Evolutionary conservation across 805 yeast species (phyloP).

Genomic region (Candida ficus): DNA sequence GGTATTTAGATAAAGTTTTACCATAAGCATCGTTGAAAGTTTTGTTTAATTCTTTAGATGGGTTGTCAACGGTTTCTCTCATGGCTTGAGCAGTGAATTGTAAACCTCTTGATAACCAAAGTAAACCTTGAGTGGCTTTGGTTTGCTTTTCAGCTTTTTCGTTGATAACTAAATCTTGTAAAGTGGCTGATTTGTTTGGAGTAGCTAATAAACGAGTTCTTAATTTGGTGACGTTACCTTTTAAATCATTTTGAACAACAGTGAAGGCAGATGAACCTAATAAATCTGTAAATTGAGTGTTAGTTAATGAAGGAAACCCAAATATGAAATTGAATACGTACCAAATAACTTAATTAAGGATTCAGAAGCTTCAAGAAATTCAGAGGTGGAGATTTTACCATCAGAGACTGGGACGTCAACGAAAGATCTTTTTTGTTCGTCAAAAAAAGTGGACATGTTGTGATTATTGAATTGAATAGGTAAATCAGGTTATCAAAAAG

Average conservation of each 20-base stretch:
- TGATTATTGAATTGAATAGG: not conserved
- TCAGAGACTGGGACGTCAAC: slow-evolving; percentile 65
- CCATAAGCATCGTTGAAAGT: slow-evolving; percentile 82
- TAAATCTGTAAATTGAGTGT: slow-evolving; percentile 36
- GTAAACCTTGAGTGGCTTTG: slow-evolving; percentile 84
- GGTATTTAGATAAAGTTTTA: slow-evolving; percentile 77
- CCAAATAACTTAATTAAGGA: slow-evolving; percentile 78
- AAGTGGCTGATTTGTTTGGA: slow-evolving; percentile 59
- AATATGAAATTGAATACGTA: slow-evolving; percentile 22
- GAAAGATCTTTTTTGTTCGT: slow-evolving; percentile 68
- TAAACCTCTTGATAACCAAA: slow-evolving; percentile 84
- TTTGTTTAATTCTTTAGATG: slow-evolving; percentile 57
- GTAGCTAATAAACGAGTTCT: slow-evolving; percentile 58
- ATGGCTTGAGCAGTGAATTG: slow-evolving; percentile 88
- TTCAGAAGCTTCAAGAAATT: slow-evolving; percentile 79
- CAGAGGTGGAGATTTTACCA: slow-evolving; percentile 63
- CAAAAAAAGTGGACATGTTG: slow-evolving; percentile 75
- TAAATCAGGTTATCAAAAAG: not conserved
- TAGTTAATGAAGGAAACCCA: not conserved
- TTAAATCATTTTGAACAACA: slow-evolving; percentile 84
- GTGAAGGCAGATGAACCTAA: slow-evolving; percentile 81
- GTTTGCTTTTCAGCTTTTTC: slow-evolving; percentile 62
- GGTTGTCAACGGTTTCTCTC: slow-evolving; percentile 68
- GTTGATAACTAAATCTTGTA: slow-evolving; percentile 70
- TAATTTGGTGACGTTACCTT: slow-evolving; percentile 77